Evolutionary conservation across 2,329 filamentous ascomycete genomes (phyloP).

Genomic region (Fusarium tanahbumbuense): DNA sequence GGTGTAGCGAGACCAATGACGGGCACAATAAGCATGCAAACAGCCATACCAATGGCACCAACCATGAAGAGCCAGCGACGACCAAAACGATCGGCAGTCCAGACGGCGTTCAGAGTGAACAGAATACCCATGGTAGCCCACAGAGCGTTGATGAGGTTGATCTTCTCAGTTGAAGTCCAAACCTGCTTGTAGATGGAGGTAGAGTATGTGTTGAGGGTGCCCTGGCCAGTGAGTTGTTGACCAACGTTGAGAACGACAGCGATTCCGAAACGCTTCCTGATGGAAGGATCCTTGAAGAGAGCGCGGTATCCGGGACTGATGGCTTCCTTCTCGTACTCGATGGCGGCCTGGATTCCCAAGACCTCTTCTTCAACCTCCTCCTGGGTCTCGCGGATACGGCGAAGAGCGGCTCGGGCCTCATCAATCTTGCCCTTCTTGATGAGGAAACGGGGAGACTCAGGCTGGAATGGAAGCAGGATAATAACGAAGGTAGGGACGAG

Average conservation of each 20-base stretch:
- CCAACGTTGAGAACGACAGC: conserved; percentile 76
- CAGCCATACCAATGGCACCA: conserved; percentile 74
- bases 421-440: conserved; percentile 71
- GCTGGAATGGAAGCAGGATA: conserved; percentile 71
- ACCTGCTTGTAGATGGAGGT: conserved; percentile 80
- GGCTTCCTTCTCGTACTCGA: conserved; percentile 78
- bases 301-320: conserved; percentile 72
- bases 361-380: conserved; percentile 76
- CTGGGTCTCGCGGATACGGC: conserved; percentile 71
- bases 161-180: conserved; percentile 67
- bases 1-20: conserved; percentile 63
- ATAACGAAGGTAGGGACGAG: conserved; percentile 74
- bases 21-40: conserved; percentile 75
- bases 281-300: conserved; percentile 75
- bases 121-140: conserved; percentile 79
- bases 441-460: conserved; percentile 76
- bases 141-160: conserved; percentile 79
- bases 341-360: conserved; percentile 71
- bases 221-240: conserved; percentile 79
- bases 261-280: conserved; percentile 74
- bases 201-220: conserved; percentile 77
- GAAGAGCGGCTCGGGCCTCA: conserved; percentile 67
- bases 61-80: conserved; percentile 76
- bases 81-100: conserved; percentile 78
- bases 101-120: conserved; percentile 78